Base-by-base conservation (phyloP, 179 eudicot genomes). In the Drosera spatulata region DNA sequence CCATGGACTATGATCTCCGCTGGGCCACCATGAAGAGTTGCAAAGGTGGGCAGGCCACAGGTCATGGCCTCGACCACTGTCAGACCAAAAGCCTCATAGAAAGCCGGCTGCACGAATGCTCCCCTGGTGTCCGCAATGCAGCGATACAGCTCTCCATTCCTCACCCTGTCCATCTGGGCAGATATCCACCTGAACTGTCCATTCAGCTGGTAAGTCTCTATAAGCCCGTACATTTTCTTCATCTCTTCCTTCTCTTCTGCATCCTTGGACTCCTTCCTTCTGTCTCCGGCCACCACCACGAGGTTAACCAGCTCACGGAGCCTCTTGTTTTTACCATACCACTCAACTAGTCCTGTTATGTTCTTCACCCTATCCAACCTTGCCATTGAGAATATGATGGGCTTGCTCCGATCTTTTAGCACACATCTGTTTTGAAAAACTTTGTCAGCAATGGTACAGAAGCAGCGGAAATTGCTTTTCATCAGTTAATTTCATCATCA, bases 1-100 rank as follows among this genome's bases (percentile, higher is more conserved):
- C 94, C 85, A 49, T 83, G 73, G 63, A 77, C 88, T 47, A 86
- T 83, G 39, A 86, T 86, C 74, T 86, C 88, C 10, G 71, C 61
- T 22, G 94, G 94, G 55, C 88, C 94, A 43, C 94, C 88, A 63
- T 86, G 84, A 61, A 84, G 79, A 50, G 94, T 86, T 22, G 94
- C 94, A 75, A 86, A 86, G 56, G 86, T 81, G 13, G 94, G 94
- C 22, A 86, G 86, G 22, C 86, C 94, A 70, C 94, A 83, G 2
- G 79, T 73, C 94, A 86, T 86, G 56, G 94, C 85, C 74, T 86
- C 94, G 51, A 86, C 88, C 4, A 86, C 88, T n/a, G 88, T 86
- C 7, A 86, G 86, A 56, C 88, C 94, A 73, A 86, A 83, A 88
- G 95, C 33, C 33, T 22, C 33, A 22, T 22, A 22, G 33, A 22